Base-by-base conservation (phyloP, 108 stramenopile genomes). In the Cyclotella sp. region DNA sequence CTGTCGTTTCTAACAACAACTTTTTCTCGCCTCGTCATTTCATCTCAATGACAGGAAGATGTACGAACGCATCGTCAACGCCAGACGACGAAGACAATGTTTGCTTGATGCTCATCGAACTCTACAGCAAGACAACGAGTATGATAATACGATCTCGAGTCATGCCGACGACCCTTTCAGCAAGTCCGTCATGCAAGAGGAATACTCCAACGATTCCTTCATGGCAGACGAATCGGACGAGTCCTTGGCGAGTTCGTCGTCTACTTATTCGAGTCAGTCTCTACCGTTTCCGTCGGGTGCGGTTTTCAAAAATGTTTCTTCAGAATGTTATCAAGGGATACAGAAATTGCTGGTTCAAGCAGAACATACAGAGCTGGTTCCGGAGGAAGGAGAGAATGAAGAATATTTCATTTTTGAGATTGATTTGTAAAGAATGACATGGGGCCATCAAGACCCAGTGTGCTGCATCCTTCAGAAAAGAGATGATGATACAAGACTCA, bases 21-120 rank as follows among this genome's bases (percentile, higher is more conserved):
- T 5, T 34, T 34, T 34, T 6, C 34, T 34, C 34, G 34, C 34
- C 34, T 34, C 6, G 34, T 34, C 34, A 34, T 34, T 34, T 34
- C 34, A 34, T 34, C 34, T 34, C 34, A 2, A 34, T 6, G 34
- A 34, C 34, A 34, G 34, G 55, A 57, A 57, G 4, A 57, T 57
- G 55, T 57, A 57, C 22, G 55, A 57, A 57, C 55, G 55, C 22
- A 57, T 57, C 22, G 55, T 57, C 12, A 57, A 57, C 24, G 55
- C 55, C 3, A 8, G 55, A 24, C n/a, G 24, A 24, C 22, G 3
- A 57, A 7, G 55, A 24, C 24, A 24, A 24, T 12, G 22, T 24
- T 24, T 24, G n/a, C 24, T 57, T 5, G 55, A 57, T 57, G 55
- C 55, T 26, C 55, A 57, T 34, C 34, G 6, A 34, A 34, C 2